Evolutionary conservation across 306 rosid genomes (phyloP).

Genomic region (Inga laurina): DNA sequence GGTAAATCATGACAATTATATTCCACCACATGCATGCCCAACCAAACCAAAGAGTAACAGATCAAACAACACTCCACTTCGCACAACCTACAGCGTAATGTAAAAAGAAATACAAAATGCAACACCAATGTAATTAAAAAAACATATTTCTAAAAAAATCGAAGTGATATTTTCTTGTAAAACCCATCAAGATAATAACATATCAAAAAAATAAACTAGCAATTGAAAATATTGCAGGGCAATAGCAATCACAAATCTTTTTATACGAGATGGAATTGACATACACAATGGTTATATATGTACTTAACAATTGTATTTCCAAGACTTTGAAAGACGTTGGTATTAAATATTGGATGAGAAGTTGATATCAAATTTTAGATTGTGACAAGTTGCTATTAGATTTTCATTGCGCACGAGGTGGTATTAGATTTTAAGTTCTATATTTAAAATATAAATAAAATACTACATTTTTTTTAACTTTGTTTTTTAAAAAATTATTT

Average conservation of each 20-base stretch:
- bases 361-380: too few relatives aligned
- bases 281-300: background rate
- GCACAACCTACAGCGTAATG: constrained; percentile 73
- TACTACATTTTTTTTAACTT: background rate
- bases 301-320: constrained; percentile 1
- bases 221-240: constrained; percentile 12
- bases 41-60: constrained; percentile 78
- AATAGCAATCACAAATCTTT: constrained; percentile 25
- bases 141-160: background rate
- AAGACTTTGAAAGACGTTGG: background rate
- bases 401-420: too few relatives aligned
- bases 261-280: background rate
- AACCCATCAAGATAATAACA: background rate
- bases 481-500: background rate
- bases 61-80: constrained; percentile 79
- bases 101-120: constrained; percentile 31
- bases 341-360: too few relatives aligned
- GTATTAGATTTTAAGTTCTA: too few relatives aligned
- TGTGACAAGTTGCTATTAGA: too few relatives aligned
- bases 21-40: constrained; percentile 93
- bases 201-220: constrained; percentile 11
- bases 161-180: constrained; percentile 8
- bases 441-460: too few relatives aligned
- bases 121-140: constrained; percentile 27
- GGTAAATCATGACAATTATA: constrained; percentile 68